Evolutionary conservation across 495 filamentous ascomycete genomes (phyloP), one percentile per base, ranked within the genome.

Genomic region (Evansstolkia leycettana): DNA sequence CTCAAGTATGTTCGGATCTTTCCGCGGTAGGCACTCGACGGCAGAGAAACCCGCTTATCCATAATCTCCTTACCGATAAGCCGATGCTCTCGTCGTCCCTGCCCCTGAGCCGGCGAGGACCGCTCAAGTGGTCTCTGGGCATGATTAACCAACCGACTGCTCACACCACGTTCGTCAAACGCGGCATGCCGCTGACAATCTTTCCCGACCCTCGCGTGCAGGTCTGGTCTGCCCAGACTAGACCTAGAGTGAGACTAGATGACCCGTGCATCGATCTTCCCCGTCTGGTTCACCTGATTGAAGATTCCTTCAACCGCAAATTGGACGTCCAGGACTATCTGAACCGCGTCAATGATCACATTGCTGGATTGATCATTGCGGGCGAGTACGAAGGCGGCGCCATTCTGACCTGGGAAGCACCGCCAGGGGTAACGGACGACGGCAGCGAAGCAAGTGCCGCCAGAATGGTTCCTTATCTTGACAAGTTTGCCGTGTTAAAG

Each of bases 301-400:
- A 99, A 48, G 88, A 96, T 54, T 94, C 86, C 0, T 99, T 99
- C 52, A 72, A 76, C 41, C 75, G 87, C 34, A 80, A 78, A 48
- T 75, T 99, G 6, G 82, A 99, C 50, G 72, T 84, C 0, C 57
- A 77, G 13, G 73, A 88, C 50, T 99, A 96, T 47, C 65, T 96
- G 0, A 53, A 65, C 12, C 78, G 90, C 20, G 74, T 94, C 27
- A 69, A 82, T 17, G 70, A 75, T 18, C 77, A 78, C 10, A 68
- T 94, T 0, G 90, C 90, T 3, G 92, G 88, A 2, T 57, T 96
- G 35, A 93, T 99, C 36, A 78, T 99, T 36, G 92, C 90, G 0
- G 90, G 90, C 2, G 82, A 94, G 41, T 99, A 99, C 51, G 90
- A 96, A 65, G 90, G 90, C 33, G 90, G 84, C 1, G 90, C 90